Percentiles rank a stretch among this genome's conserved stretches.
Conservation (phyloP, 306 rosid species). For the Ormosia emarginata region DNA sequence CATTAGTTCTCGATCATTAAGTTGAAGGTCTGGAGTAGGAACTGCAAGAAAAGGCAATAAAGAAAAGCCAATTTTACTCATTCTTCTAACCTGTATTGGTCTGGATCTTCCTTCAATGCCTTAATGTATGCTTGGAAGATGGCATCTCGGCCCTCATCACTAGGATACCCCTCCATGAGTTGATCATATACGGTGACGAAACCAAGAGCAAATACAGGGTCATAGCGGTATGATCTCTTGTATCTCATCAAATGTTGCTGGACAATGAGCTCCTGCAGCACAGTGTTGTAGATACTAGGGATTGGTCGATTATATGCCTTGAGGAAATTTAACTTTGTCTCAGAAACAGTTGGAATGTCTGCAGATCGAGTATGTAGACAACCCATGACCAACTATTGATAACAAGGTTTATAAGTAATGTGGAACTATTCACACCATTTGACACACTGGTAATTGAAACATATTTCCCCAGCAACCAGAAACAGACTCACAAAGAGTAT, state of each 20-base stretch:
- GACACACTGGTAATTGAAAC: neutral
- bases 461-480: neutral
- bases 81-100: conserved; percentile 71
- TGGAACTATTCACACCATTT: conserved; percentile 7
- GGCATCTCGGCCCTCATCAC: conserved; percentile 80
- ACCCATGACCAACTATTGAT: conserved; percentile 22
- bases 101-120: conserved; percentile 86
- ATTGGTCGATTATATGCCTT: conserved; percentile 87
- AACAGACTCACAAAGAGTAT: neutral
- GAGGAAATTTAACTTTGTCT: conserved; percentile 80
- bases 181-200: conserved; percentile 90
- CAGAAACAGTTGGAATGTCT: conserved; percentile 82
- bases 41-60: neutral
- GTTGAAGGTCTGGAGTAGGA: neutral
- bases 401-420: neutral
- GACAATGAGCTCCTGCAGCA: conserved; percentile 92
- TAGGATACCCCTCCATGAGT: conserved; percentile 98
- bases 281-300: conserved; percentile 85
- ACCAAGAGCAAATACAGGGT: conserved; percentile 91
- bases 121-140: conserved; percentile 83
- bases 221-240: conserved; percentile 80
- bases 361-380: conserved; percentile 39
- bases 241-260: conserved; percentile 95
- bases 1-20: neutral
- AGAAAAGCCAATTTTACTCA: conserved; percentile 9